Percentiles rank a stretch among this genome's conserved stretches.
Evolutionary conservation across 805 yeast genomes (phyloP).

Genomic region (Myxozyma nipponensis): DNA sequence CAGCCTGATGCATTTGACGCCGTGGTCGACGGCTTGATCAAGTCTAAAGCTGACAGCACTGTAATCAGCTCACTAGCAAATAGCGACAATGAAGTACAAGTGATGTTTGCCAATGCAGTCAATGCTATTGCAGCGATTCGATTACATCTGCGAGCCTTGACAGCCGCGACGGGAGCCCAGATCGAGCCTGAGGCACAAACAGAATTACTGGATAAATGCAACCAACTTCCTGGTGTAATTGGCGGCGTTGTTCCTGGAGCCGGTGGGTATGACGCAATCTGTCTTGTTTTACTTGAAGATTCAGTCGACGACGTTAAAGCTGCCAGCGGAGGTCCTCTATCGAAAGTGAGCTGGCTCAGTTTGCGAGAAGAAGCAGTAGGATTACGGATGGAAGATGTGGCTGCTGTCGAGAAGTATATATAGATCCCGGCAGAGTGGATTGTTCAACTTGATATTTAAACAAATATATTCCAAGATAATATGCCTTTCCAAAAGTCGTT

Average conservation of each 20-base stretch:
- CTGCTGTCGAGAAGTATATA: constrained; percentile 7
- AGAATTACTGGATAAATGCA: constrained; percentile 55
- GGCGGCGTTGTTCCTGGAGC: constrained; percentile 99
- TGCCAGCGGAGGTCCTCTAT: constrained; percentile 22
- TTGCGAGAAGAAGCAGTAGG: constrained; percentile 45
- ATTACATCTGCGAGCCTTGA: constrained; percentile 53
- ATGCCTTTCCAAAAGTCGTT: neutral
- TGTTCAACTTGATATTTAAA: too few species aligned
- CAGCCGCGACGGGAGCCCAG: constrained; percentile 70
- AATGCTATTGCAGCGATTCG: constrained; percentile 45
- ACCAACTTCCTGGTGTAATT: constrained; percentile 63
- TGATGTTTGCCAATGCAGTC: constrained; percentile 6
- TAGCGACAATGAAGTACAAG: neutral
- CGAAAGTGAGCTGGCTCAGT: constrained; percentile 45
- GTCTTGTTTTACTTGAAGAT: constrained; percentile 53
- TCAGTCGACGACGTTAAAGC: constrained; percentile 8
- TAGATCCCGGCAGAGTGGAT: too few species aligned
- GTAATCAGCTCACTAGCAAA: constrained; percentile 4
- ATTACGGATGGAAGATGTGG: constrained; percentile 21
- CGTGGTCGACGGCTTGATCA: constrained; percentile 9
- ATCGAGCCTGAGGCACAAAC: constrained; percentile 85
- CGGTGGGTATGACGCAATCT: constrained; percentile 93
- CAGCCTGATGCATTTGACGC: constrained; percentile 41
- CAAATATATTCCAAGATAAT: neutral
- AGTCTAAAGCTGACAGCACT: constrained; percentile 4